Conservation (phyloP, 2,329 filamentous ascomycete genomes). For the Claviceps spartinae region DNA sequence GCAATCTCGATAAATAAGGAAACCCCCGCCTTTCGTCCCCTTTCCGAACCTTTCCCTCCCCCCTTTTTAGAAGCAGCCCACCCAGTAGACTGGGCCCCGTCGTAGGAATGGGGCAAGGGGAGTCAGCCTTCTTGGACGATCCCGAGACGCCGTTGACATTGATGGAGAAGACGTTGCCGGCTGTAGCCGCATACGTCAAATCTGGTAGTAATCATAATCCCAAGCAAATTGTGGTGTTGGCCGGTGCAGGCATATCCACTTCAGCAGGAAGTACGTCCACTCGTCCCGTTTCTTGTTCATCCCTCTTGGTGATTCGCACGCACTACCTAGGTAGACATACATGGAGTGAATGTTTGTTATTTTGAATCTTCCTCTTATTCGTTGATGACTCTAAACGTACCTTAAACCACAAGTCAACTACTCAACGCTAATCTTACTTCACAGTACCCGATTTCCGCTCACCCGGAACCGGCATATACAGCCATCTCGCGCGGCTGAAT, state of each 20-base stretch:
- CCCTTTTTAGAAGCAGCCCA: conserved; percentile 6
- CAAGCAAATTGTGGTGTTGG: conserved; percentile 73
- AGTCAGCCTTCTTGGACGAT: conserved; percentile 51
- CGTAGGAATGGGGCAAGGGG: conserved; percentile 73
- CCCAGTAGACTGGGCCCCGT: conserved; percentile 10
- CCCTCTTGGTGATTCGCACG: too few relatives aligned
- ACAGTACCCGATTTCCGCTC: conserved; percentile 87
- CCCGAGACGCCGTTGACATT: conserved; percentile 52
- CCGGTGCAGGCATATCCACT: conserved; percentile 79
- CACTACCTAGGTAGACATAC: too few relatives aligned
- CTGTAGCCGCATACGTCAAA: conserved; percentile 63
- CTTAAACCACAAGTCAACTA: too few relatives aligned
- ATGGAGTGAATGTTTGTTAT: too few relatives aligned
- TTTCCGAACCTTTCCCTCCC: conserved; percentile 14
- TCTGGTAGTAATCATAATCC: conserved; percentile 32
- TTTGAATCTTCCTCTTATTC: too few relatives aligned
- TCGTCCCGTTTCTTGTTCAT: not conserved
- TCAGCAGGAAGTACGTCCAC: conserved; percentile 42
- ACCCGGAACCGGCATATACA: conserved; percentile 84
- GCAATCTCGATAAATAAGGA: conserved; percentile 20
- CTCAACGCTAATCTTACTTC: not conserved
- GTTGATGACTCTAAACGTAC: too few relatives aligned
- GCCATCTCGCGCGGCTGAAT: conserved; percentile 75
- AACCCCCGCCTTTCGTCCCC: not conserved
- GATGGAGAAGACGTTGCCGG: conserved; percentile 52